Evolutionary conservation across 2,329 filamentous ascomycete genomes (phyloP), one percentile per base, ranked within the genome.

Genomic region (Sporothrix luriei): DNA sequence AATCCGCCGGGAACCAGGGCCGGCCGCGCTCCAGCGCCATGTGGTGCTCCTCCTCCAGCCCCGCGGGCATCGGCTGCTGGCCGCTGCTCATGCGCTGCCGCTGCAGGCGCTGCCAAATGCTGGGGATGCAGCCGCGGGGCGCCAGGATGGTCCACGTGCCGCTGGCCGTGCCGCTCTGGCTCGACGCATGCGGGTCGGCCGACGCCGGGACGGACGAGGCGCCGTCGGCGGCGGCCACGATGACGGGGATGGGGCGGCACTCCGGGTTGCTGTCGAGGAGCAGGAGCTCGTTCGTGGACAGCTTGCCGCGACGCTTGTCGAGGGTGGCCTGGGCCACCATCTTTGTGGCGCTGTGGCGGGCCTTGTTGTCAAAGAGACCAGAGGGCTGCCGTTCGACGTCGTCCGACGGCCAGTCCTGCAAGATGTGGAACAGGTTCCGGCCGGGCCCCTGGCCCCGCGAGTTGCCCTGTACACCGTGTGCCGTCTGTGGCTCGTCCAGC

Each of bases 1-100:
- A 92, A 78, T 99, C 95, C 3, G 87, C 90, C 0, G 95, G 95
- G 76, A 97, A 99, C 87, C 91, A 96, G 1, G 93, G 88, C 49
- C 85, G 80, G 0, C 88, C 88, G 24, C 88, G 86, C 80, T 98
- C 94, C 76, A 97, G 97, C 0, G 88, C 82, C 26, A 97, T 84
- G 77, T 98, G 94, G 48, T 89, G 87, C 66, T 88, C 84, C 78
- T 99, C 91, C 57, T 92, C 84, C 43, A 97, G 76, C 0, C 95
- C 94, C 1, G 92, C 94, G 74, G 97, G 93, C 29, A 90, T 85
- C 1, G 92, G 91, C 6, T 68, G 71, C 71, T 93, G 96, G 0
- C 89, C 91, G 0, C 89, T 91, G 0, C 11, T 21, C 38, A 96
- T 83, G 0, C 92, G 92, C 71, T 90, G 93, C 76, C 93, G 93